These are phyloP conservation scores for Rhododendron ovatum DNA, from an alignment of 148 eudicot species.

Conservation along the genomic window DNA sequence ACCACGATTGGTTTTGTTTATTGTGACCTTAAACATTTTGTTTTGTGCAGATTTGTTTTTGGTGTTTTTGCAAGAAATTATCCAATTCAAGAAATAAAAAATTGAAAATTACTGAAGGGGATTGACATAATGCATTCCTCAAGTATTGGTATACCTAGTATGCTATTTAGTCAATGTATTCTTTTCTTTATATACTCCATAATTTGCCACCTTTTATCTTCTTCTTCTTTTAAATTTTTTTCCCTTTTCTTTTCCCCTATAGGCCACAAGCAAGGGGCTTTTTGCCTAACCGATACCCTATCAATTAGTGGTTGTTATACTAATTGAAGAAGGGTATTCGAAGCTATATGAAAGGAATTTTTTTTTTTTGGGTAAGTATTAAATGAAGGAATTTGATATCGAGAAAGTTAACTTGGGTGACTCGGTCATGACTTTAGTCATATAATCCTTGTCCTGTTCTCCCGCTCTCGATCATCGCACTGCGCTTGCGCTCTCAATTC, in stretches of 20 bases:
- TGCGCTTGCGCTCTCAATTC: too few relatives aligned
- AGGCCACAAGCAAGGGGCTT: not conserved
- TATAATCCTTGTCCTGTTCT: too few relatives aligned
- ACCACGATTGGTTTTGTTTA: too few relatives aligned
- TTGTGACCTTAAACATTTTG: not conserved
- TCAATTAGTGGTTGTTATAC: not conserved
- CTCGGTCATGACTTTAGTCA: too few relatives aligned
- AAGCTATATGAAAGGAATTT: too few relatives aligned
- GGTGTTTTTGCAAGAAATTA: not conserved
- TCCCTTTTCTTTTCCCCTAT: not conserved
- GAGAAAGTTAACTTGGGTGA: too few relatives aligned
- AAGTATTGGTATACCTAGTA: not conserved
- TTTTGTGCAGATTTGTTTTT: not conserved
- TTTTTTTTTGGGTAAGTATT: too few relatives aligned
- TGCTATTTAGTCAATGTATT: not conserved
- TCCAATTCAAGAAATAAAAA: not conserved
- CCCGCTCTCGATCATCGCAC: too few relatives aligned
- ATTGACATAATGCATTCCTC: not conserved
- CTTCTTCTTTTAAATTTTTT: not conserved
- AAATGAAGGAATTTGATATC: too few relatives aligned
- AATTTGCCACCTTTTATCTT: too few relatives aligned
- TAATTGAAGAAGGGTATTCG: too few relatives aligned
- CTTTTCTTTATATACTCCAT: not conserved
- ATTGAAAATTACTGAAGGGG: not conserved
- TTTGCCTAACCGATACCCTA: not conserved